Evolutionary conservation across 2,329 filamentous ascomycete species (phyloP).

Genomic region (Aspergillus viridinutans): DNA sequence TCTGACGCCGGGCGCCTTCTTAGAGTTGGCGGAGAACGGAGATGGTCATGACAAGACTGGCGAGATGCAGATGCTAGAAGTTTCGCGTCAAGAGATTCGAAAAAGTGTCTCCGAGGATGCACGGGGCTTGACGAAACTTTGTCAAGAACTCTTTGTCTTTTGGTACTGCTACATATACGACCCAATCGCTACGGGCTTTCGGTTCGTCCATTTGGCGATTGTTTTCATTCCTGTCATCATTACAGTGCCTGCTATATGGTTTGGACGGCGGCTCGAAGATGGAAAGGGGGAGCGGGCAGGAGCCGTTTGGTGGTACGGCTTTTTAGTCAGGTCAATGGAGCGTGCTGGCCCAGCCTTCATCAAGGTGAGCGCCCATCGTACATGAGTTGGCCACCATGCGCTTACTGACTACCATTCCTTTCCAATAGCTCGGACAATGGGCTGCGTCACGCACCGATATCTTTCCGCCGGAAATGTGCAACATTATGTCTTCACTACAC

Average conservation of each 20-base stretch:
- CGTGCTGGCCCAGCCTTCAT: conserved; percentile 92
- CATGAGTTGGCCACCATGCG: background rate
- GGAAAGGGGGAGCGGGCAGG: conserved; percentile 73
- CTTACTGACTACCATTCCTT: conserved; percentile 1
- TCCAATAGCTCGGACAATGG: conserved; percentile 82
- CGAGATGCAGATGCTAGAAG: conserved; percentile 82
- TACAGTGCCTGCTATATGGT: conserved; percentile 73
- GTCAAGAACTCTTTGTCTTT: conserved; percentile 60
- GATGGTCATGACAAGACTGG: conserved; percentile 58
- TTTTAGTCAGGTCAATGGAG: conserved; percentile 87
- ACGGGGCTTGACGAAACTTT: conserved; percentile 54
- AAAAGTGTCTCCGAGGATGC: conserved; percentile 63
- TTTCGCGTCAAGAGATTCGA: conserved; percentile 70
- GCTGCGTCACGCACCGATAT: conserved; percentile 94
- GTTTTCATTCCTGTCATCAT: conserved; percentile 91
- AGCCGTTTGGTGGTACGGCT: conserved; percentile 90
- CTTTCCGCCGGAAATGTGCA: conserved; percentile 88
- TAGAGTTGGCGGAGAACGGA: conserved; percentile 53
- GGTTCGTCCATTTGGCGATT: conserved; percentile 80
- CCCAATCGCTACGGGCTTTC: conserved; percentile 76
- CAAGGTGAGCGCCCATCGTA: conserved; percentile 58
- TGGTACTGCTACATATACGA: conserved; percentile 62
- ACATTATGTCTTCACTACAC: conserved; percentile 89
- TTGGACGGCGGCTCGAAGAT: conserved; percentile 61
- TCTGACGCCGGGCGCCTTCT: conserved; percentile 56